Evolutionary conservation across 441 rosid genomes (phyloP), one percentile per base, ranked within the genome.

Genomic region (Aleurites moluccanus): DNA sequence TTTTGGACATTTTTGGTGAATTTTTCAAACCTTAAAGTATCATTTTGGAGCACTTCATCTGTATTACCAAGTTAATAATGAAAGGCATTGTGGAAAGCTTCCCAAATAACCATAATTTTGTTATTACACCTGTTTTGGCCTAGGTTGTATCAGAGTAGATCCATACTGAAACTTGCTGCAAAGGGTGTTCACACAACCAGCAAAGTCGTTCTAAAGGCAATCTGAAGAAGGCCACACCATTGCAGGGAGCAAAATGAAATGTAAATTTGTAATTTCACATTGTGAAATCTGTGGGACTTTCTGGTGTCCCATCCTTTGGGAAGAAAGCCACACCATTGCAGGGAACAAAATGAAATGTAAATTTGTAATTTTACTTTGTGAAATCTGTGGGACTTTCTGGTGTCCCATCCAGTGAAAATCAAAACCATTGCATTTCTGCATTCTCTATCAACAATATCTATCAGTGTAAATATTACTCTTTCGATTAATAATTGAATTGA

Each of bases 121-220:
- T 75, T 33, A 0, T 49, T 72, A n/a, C 50, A 35, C 63, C 10
- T 60, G 38, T 25, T 73, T 64, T 57, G 64, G 25, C 69, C 75
- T 86, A 94, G 98, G 83, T 72, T 94, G 82, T 94, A 92, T 53
- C 79, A 77, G 57, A 84, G 88, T 38, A 90, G 94, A 63, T 83
- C 85, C 27, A 78, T 87, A 28, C 75, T 90, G 85, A 90, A 82
- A 81, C 79, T 90, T 74, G 98, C 97, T 35, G 94, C 96, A 57
- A 78, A 52, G 78, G 97, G 97, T 44, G 88, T 85, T 77, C 91
- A 84, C 72, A 66, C 80, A 14, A 87, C 98, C 44, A 69, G 93
- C 85, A 92, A 86, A 82, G 85, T 83, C 76, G 87, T 90, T 77
- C 81, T 92, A 63, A 85, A 77, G 78, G 86, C 89, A 53, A 77